Base-by-base conservation (phyloP, 2,329 filamentous ascomycete genomes). In the Penicillium italicum region DNA sequence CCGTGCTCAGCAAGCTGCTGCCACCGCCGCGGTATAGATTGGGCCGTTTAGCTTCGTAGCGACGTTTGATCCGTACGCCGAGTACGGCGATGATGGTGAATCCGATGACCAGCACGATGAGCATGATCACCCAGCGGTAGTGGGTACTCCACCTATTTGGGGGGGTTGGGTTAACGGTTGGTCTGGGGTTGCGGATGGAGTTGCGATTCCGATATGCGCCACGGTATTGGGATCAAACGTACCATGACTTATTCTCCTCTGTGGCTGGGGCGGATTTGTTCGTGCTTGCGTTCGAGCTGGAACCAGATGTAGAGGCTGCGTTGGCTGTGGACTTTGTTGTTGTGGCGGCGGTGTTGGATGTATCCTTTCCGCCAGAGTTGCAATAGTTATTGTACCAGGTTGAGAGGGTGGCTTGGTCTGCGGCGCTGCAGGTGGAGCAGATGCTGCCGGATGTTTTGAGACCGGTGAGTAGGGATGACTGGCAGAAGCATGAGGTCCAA, bases 81-180 rank as follows among this genome's bases (percentile, higher is more conserved):
- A 83, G 79, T 37, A 87, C 74, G 79, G 87, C 88, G 66, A 90
- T 82, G 55, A 79, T 78, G 14, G 80, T 75, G 58, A 95, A 88
- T 50, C 79, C 86, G 57, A 93, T 77, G 41, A 87, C 80, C 28
- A 95, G 80, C 59, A 93, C 77, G 61, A 91, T 85, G 50, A 94
- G 79, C 81, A 94, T 90, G 59, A 93, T 80, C 43, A 95, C 83
- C 90, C 90, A 96, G 76, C 85, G 81, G 78, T 84, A 90, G 72
- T 93, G 89, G 28, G 77, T 80, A 8, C 81, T 58, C 65, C 62
- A 64, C 61, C 66, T 72, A 9, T 30, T 18, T 9, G 6, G 4
- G 4, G 18, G 57, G 49, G 38, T 16, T 20, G 5, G 38, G 38
- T 54, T 37, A 54, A 31, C 16, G 49, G 37, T 28, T n/a, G 14